phyloP scores from a whole-genome alignment of 768 basidiomycete species.

The Leccinum uliginosum region DNA sequence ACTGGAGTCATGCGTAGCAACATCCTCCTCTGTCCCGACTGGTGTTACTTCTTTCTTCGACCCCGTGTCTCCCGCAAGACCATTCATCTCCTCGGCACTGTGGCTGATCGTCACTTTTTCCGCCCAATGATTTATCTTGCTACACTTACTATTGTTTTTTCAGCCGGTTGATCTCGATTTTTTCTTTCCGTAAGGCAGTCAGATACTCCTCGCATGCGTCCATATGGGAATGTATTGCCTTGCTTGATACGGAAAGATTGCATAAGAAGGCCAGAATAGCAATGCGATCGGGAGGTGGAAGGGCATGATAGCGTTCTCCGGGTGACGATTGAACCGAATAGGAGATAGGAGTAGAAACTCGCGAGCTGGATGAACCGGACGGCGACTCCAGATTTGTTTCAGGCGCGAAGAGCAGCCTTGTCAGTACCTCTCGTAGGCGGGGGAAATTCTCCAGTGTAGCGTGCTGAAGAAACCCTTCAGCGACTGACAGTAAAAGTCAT shows the following conservation, averaged over 20 bases:
- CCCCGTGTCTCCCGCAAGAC: conserved; percentile 51
- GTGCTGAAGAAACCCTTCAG: conserved; percentile 44
- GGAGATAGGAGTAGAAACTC: conserved; percentile 44
- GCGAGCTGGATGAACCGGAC: conserved; percentile 43
- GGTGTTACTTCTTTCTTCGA: conserved; percentile 43
- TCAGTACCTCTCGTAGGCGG: conserved; percentile 64
- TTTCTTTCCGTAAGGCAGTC: conserved; percentile 91
- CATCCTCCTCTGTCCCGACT: conserved; percentile 47
- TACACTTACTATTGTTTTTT: conserved; percentile 80
- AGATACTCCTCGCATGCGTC: conserved; percentile 86
- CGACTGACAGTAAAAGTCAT: neutral
- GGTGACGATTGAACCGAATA: conserved; percentile 47
- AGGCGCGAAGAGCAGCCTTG: conserved; percentile 68
- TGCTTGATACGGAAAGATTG: conserved; percentile 87
- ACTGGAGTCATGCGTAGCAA: conserved; percentile 59
- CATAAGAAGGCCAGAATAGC: conserved; percentile 84
- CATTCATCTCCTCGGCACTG: conserved; percentile 72
- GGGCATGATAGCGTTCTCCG: conserved; percentile 62
- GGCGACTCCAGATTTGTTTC: conserved; percentile 41
- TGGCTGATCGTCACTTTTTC: conserved; percentile 9
- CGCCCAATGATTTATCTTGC: conserved; percentile 6
- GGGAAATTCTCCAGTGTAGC: conserved; percentile 72
- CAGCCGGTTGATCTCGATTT: conserved; percentile 89
- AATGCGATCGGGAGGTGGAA: conserved; percentile 77
- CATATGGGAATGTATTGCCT: conserved; percentile 82